Evolutionary conservation across 73 alveolate species (phyloP).

Genomic region (Uronychia binucleata): DNA sequence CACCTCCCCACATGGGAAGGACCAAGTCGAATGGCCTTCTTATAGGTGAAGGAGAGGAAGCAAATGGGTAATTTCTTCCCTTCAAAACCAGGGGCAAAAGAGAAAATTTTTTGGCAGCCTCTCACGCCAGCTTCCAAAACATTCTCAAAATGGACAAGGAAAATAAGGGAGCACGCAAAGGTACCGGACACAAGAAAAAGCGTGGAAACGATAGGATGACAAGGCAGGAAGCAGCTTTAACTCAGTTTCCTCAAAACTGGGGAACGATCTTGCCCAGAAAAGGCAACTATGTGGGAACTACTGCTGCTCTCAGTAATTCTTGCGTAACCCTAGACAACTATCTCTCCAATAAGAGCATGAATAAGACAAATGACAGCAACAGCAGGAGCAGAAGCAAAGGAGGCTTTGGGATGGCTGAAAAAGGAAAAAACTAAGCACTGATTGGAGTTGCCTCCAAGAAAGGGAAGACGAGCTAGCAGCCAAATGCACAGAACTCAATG

Average conservation of each 20-base stretch:
- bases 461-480: neutral
- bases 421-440: neutral
- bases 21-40: neutral
- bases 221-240: neutral
- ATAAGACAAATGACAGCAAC: neutral
- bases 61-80: neutral
- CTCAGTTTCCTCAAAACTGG: neutral
- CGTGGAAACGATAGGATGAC: neutral
- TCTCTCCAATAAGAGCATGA: neutral
- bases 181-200: neutral
- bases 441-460: neutral
- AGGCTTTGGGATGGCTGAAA: neutral
- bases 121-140: neutral
- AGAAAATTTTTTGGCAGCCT: neutral
- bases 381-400: neutral
- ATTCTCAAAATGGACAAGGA: neutral
- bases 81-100: neutral
- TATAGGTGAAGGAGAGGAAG: neutral
- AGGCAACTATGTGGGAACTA: neutral
- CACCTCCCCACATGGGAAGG: neutral
- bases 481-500: neutral
- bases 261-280: neutral
- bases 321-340: neutral
- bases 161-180: neutral
- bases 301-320: neutral